A percentile compares a stretch with the other conserved stretches of the same genome.
Conservation (phyloP, 2,329 filamentous ascomycete genomes). For the Aspergillus vadensis region DNA sequence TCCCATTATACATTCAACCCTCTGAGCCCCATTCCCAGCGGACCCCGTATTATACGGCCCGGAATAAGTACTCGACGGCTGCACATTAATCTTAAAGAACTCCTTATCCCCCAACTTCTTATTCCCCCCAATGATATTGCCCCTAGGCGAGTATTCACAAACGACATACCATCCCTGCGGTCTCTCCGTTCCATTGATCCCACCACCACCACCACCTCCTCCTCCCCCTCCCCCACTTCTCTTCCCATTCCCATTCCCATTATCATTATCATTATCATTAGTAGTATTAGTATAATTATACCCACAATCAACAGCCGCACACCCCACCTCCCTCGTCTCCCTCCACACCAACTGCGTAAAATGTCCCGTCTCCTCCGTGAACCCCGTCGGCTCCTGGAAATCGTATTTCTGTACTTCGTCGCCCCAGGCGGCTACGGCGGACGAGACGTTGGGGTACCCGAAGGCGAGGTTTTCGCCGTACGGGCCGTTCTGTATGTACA, state of each 20-base stretch:
- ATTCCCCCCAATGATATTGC: conserved; percentile 56
- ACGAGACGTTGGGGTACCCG: conserved; percentile 62
- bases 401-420: conserved; percentile 61
- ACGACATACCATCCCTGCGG: conserved; percentile 65
- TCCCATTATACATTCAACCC: neutral
- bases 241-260: neutral
- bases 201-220: too few relatives aligned
- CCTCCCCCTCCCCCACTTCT: conserved; percentile 31
- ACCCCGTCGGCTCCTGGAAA: conserved; percentile 58
- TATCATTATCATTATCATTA: too few relatives aligned
- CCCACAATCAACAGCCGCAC: conserved; percentile 49
- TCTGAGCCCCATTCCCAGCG: neutral
- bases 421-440: conserved; percentile 68
- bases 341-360: conserved; percentile 76
- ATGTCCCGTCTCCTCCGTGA: conserved; percentile 64
- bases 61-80: conserved; percentile 21
- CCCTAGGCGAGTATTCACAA: conserved; percentile 70
- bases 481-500: conserved; percentile 53
- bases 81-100: conserved; percentile 38
- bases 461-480: conserved; percentile 75
- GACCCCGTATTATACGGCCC: conserved; percentile 19
- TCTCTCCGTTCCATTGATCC: too few relatives aligned
- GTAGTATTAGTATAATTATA: conserved; percentile 17
- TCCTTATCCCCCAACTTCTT: conserved; percentile 24
- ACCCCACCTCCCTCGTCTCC: conserved; percentile 62